Evolutionary conservation across 345 rosid species (phyloP), one percentile per base, ranked within the genome.

Genomic region (Excoecaria cochinchinensis): DNA sequence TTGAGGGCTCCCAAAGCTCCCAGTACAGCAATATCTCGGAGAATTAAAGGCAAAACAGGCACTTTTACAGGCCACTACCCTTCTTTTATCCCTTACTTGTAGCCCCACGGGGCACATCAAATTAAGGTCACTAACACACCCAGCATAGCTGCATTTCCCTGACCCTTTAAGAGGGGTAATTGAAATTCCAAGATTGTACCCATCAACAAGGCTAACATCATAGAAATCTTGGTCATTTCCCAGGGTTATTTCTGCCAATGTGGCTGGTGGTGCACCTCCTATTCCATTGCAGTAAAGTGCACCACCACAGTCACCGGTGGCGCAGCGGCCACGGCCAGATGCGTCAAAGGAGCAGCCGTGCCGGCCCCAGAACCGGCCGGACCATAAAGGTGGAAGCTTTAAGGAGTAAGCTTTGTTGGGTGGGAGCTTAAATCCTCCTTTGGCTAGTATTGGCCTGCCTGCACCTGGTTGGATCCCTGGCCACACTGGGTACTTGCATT

Each of bases 301-400:
- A 15, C 97, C 97, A 0, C 95, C 95, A 65, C 98, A 95, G 76
- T 95, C 99, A 0, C 99, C 98, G 0, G 98, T 95, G 53, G 95
- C 86, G 46, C 99, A 95, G 14, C 80, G 86, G 51, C 99, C 98
- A 6, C 86, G 89, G 14, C 97, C 98, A 0, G 88, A 65, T 22
- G 74, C 74, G 77, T 91, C 96, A 58, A 95, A 95, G 69, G 87
- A 64, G 84, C 99, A 95, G 69, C 94, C 95, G 60, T 93, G 97
- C 44, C 98, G 92, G 50, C 98, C 99, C 97, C 98, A 93, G 82
- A 95, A 88, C 13, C 99, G 98, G 62, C 99, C 97, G 0, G 98
- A 91, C 99, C 98, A 95, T 15, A 93, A 91, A 0, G 96, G 66
- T 0, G 96, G 99, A 64, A 95, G 87, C 4, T 68, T 82, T 44